Percentiles rank a stretch among this genome's conserved stretches.
Conservation (phyloP, 2,329 filamentous ascomycete genomes). For the Didymella pinodella region DNA sequence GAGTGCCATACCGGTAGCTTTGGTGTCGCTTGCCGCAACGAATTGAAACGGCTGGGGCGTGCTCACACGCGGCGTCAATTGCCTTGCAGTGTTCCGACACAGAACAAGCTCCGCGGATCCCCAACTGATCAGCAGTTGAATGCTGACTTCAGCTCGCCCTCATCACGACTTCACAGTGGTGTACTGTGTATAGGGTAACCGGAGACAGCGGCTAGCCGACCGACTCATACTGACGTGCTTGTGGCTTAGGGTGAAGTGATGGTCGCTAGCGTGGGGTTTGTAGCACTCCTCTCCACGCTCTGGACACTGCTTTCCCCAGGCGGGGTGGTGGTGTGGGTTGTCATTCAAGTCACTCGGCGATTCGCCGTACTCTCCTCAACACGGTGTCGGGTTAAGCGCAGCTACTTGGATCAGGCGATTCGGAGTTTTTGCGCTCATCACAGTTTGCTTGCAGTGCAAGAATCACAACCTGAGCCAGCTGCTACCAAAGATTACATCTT, state of each 20-base stretch:
- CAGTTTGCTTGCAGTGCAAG: neutral
- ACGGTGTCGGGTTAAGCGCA: too few species aligned
- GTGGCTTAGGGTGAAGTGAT: constrained; percentile 1
- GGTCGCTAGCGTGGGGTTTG: constrained; percentile 13
- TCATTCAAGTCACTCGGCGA: neutral
- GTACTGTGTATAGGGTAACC: neutral
- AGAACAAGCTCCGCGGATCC: constrained; percentile 5
- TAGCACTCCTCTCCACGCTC: constrained; percentile 1
- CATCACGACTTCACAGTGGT: constrained; percentile 3
- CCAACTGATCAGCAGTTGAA: constrained; percentile 11
- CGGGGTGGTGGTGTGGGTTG: neutral
- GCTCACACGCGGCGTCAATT: constrained; percentile 14
- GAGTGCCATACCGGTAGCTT: neutral
- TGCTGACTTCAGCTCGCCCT: neutral
- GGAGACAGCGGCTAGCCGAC: constrained; percentile 1
- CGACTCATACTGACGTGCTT: constrained; percentile 13
- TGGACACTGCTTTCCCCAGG: neutral
- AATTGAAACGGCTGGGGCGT: constrained; percentile 9
- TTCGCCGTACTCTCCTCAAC: neutral
- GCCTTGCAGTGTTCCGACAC: neutral
- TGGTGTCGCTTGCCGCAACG: constrained; percentile 9
- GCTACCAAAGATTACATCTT: neutral
- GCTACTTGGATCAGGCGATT: neutral
- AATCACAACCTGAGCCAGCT: neutral
- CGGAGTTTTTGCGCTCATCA: neutral